Base-by-base conservation (phyloP, 2,329 filamentous ascomycete species). In the Penicillium sp. region DNA sequence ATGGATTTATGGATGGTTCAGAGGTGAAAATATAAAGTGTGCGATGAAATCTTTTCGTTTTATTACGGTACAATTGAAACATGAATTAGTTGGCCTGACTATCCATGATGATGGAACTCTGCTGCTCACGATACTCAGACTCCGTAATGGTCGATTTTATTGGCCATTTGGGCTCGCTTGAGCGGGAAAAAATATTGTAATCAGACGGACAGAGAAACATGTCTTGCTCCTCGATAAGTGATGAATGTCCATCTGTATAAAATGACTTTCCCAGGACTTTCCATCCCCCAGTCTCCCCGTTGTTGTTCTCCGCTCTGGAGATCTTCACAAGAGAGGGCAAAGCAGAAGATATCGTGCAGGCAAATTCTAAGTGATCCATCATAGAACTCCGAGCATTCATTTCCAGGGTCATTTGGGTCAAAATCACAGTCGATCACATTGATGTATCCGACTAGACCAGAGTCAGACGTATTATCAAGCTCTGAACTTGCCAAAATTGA, bases 201-300 rank as follows among this genome's bases (percentile, higher is more conserved):
- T 39, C 32, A 27, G 32, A 49, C 18, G 40, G 47, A 44, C 40
- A 39, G 23, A 49, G 47, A 32, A 49, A 44, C 15, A 49, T 23
- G 12, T 44, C 21, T 20, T 49, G 9, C 8, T 49, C 10, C 18
- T 49, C 39, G n/a, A 32, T 9, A 2, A 4, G 4, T 21, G 47
- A 49, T 21, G 8, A 29, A 49, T 44, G 23, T 45, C 53, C 46
- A 29, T 55, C 49, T 15, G 41, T 52, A 23, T 52, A 49, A 23
- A 47, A 15, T 17, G 6, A 39, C 20, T 17, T 29, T 21, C 3
- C 32, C 17, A 30, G 53, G 53, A 6, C n/a, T 15, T 17, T 46
- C 49, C 46, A 55, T 46, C 10, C 49, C 53, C 42, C 36, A 52
- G 15, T 47, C 42, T n/a, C 49, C 46, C 49, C 49, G 49, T 36